Conservation (phyloP, 257 asterid species). For the Pogostemon cablin region DNA sequence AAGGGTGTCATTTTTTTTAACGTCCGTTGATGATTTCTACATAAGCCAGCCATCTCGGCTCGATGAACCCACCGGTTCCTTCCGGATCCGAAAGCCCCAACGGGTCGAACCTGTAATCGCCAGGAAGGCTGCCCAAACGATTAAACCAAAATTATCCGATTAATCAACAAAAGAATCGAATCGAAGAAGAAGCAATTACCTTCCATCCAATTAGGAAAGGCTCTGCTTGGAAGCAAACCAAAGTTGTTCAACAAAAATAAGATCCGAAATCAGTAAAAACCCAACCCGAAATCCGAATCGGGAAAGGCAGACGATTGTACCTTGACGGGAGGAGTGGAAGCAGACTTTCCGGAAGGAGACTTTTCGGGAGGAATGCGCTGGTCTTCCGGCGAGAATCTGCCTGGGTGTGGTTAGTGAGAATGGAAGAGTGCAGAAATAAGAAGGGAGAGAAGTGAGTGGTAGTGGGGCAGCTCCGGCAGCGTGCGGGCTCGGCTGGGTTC, state of each 20-base stretch:
- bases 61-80: constrained; percentile 95
- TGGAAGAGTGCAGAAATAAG: constrained; percentile 18
- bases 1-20: too few relatives aligned
- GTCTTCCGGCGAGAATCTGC: constrained; percentile 63
- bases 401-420: constrained; percentile 26
- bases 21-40: constrained; percentile 92
- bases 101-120: constrained; percentile 95
- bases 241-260: constrained; percentile 22
- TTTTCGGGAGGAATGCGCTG: constrained; percentile 54
- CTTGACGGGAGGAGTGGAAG: constrained; percentile 83
- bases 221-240: constrained; percentile 37
- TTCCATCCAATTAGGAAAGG: constrained; percentile 33
- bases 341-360: constrained; percentile 69
- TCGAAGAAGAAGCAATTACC: background rate
- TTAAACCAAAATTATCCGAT: too few relatives aligned
- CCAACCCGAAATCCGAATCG: background rate
- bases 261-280: background rate
- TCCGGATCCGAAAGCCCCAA: constrained; percentile 93
- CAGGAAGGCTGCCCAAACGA: constrained; percentile 67
- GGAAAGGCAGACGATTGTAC: constrained; percentile 27
- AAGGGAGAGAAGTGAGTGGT: constrained; percentile 22
- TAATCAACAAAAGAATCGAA: background rate
- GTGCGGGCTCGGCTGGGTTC: too few relatives aligned
- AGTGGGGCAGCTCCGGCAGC: constrained; percentile 40
- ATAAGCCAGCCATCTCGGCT: constrained; percentile 91